These are phyloP conservation scores for Cenchrus fungigraminus DNA, from an alignment of 176 grass and related monocot species.

Conservation along the genomic window DNA sequence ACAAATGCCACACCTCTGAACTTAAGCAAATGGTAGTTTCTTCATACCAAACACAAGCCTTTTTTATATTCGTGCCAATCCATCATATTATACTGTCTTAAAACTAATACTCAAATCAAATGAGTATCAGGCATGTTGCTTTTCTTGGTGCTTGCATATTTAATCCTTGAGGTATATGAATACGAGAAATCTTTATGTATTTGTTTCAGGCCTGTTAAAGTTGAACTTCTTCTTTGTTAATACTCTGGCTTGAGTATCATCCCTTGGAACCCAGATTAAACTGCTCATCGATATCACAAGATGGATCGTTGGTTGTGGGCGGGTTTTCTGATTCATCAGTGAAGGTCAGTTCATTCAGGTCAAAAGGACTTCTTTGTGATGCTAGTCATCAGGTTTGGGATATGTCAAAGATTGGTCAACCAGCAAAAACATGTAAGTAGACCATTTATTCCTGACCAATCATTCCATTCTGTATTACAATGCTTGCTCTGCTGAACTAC, in stretches of 20 bases:
- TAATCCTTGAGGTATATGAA: constrained; percentile 13
- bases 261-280: constrained; percentile 69
- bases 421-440: constrained; percentile 70
- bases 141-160: no score
- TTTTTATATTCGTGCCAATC: no score
- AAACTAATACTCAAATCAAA: no score
- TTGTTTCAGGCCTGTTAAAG: constrained; percentile 67
- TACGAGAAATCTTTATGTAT: constrained; percentile 28
- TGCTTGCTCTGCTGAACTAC: constrained; percentile 25
- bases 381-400: constrained; percentile 78
- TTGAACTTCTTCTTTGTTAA: constrained; percentile 28
- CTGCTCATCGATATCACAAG: constrained; percentile 87
- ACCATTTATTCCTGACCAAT: constrained; percentile 5
- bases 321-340: constrained; percentile 97
- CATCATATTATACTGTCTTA: no score
- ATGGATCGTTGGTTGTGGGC: constrained; percentile 94
- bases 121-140: no score
- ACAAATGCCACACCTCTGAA: background rate
- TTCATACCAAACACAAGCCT: background rate
- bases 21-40: background rate
- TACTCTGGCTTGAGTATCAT: constrained; percentile 34
- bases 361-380: constrained; percentile 2
- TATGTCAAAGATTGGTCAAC: constrained; percentile 91
- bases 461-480: background rate
- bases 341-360: constrained; percentile 67